phyloP scores from a whole-genome alignment of 1,139 yeast species.

The Taphrina flavorubra region DNA sequence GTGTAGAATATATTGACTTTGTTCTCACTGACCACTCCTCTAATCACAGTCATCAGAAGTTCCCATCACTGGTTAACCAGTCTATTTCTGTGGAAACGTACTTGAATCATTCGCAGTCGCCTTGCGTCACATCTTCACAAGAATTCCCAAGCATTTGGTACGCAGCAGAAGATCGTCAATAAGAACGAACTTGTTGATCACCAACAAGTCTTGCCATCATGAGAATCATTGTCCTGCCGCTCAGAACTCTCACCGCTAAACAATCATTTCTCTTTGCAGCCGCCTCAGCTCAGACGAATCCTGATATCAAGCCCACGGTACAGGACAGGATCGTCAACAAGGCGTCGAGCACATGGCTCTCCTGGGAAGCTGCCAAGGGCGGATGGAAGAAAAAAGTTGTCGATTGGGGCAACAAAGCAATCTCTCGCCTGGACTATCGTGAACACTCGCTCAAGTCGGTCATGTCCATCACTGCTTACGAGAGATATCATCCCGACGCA shows the following conservation, averaged over 20 bases:
- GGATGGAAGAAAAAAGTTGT: constrained; percentile 53
- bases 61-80: no score
- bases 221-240: constrained; percentile 29
- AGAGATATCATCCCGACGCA: constrained; percentile 31
- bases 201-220: neutral
- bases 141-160: no score
- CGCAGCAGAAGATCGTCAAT: neutral
- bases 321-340: constrained; percentile 40
- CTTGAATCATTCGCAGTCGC: no score
- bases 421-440: constrained; percentile 54
- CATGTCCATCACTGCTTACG: constrained; percentile 32
- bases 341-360: constrained; percentile 34
- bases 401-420: constrained; percentile 49
- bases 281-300: neutral
- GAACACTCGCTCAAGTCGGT: constrained; percentile 52
- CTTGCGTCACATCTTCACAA: no score
- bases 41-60: no score
- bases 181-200: neutral
- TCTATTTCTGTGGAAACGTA: no score
- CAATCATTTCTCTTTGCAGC: constrained; percentile 25
- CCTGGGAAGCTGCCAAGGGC: constrained; percentile 50
- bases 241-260: constrained; percentile 18
- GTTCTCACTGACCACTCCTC: no score
- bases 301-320: constrained; percentile 37
- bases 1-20: no score